Percentiles rank a stretch among this genome's conserved stretches.
phyloP scores from a whole-genome alignment of 768 basidiomycete genomes.

The Terana coerulea region DNA sequence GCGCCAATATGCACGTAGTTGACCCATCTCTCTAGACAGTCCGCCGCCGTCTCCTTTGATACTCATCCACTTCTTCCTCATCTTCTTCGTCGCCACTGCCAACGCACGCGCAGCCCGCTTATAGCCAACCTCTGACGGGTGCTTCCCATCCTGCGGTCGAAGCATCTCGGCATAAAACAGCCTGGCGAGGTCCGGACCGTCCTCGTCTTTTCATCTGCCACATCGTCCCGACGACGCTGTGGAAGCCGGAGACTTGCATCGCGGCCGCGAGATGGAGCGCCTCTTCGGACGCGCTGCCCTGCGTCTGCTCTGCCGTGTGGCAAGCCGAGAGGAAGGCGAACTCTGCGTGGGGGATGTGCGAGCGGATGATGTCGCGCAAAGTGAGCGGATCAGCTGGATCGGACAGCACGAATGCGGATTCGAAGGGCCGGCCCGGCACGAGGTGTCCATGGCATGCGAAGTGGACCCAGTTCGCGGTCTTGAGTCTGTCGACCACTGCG shows the following conservation, averaged over 20 bases:
- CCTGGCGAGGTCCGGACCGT: constrained; percentile 30
- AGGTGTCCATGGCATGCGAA: constrained; percentile 24
- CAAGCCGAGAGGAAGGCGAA: constrained; percentile 47
- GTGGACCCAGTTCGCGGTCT: too few species aligned
- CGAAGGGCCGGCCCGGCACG: constrained; percentile 19
- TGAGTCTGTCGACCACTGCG: too few species aligned
- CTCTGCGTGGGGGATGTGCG: constrained; percentile 13
- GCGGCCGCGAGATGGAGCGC: constrained; percentile 40
- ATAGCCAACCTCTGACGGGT: too few species aligned
- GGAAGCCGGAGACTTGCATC: constrained; percentile 31
- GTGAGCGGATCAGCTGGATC: constrained; percentile 20
- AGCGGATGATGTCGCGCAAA: constrained; percentile 19
- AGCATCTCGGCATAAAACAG: constrained; percentile 26
- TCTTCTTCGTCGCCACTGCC: neutral
- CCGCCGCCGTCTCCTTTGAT: too few species aligned
- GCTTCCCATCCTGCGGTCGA: too few species aligned
- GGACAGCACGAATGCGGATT: constrained; percentile 25
- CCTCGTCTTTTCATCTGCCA: constrained; percentile 37
- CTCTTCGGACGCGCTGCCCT: constrained; percentile 33
- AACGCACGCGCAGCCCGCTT: neutral
- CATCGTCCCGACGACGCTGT: constrained; percentile 38
- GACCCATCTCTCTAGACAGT: too few species aligned
- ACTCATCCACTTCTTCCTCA: too few species aligned
- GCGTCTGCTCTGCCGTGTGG: constrained; percentile 29
- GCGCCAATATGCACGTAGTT: too few species aligned